Percentiles rank a stretch among this genome's conserved stretches.
These are phyloP conservation scores for Naganishia vishniacii DNA, from an alignment of 768 basidiomycete genomes.

Conservation along the genomic window DNA sequence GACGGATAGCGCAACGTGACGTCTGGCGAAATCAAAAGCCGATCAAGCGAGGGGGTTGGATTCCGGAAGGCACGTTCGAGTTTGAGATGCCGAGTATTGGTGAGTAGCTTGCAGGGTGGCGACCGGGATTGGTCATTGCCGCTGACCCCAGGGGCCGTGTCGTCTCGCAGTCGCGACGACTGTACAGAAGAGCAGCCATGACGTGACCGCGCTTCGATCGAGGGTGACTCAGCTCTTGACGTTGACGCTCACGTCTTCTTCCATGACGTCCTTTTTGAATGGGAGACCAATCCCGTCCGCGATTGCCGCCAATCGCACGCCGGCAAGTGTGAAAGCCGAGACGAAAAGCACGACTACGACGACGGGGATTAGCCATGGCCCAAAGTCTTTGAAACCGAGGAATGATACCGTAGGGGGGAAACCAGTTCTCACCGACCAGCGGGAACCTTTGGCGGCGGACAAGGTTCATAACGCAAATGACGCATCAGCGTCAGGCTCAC, in stretches of 20 bases:
- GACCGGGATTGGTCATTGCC: not conserved
- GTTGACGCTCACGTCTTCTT: slow-evolving; percentile 16
- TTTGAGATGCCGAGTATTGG: slow-evolving; percentile 33
- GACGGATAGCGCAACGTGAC: slow-evolving; percentile 24
- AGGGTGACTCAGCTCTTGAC: slow-evolving; percentile 25
- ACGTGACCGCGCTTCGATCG: not conserved
- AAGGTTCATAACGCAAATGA: slow-evolving; percentile 6
- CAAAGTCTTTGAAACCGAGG: not conserved
- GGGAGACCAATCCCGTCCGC: not conserved
- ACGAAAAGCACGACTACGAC: not conserved
- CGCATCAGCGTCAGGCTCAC: not conserved
- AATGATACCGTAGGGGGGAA: not conserved
- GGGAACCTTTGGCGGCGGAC: not conserved
- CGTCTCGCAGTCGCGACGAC: not conserved
- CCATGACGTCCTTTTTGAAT: slow-evolving; percentile 15
- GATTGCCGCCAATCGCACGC: not conserved
- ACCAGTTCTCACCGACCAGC: not conserved
- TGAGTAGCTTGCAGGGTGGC: slow-evolving; percentile 28
- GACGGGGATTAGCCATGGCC: not conserved
- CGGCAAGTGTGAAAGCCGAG: not conserved
- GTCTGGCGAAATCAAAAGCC: slow-evolving; percentile 25
- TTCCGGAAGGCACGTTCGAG: slow-evolving; percentile 45
- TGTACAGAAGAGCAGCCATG: not conserved
- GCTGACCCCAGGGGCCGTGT: not conserved
- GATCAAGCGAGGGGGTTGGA: slow-evolving; percentile 39